Evolutionary conservation across 345 rosid species (phyloP), one percentile per base, ranked within the genome.

Genomic region (Lepidium africanum): DNA sequence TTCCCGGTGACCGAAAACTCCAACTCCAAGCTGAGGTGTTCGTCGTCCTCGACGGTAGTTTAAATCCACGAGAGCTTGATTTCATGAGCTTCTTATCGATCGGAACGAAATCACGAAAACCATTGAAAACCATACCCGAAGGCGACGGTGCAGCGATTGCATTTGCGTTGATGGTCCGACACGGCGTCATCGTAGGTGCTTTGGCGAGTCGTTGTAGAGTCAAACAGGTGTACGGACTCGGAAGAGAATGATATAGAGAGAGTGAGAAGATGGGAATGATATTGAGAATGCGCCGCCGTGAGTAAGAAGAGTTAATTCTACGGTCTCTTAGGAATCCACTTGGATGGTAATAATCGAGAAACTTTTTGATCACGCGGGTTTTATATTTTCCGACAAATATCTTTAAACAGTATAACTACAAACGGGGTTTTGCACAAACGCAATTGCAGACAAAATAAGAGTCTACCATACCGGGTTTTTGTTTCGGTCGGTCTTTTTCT

Each of bases 281-380:
- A 54, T 54, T 59, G 62, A 3, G 33, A 30, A 9, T 32, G 32
- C 53, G 68, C 30, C 61, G 30, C 46, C 60, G 47, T 52, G 61
- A 17, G 41, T 27, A 27, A 10, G 15, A 27, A 10, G 15, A 39
- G 9, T 9, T 5, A 63, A 51, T 10, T 25, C 27, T 25, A 72
- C 76, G 70, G 76, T 63, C 45, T 16, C 67, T 51, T 21, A 50
- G 49, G 19, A 33, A 23, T 23, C 77, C 77, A 73, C 77, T 73
- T 73, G 77, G 76, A 55, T 25, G 36, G 63, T 62, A 53, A 61
- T 70, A 2, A 52, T 23, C 15, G 46, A 39, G 11, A 2, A 10
- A 16, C 33, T 19, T 32, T n/a, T 61, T 42, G 52, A 16, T 63
- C 57, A 63, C 65, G 76, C 50, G 49, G 6, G 16, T 25, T 2